phyloP scores from a whole-genome alignment of 805 yeast species.

The Starmerella floricola region DNA sequence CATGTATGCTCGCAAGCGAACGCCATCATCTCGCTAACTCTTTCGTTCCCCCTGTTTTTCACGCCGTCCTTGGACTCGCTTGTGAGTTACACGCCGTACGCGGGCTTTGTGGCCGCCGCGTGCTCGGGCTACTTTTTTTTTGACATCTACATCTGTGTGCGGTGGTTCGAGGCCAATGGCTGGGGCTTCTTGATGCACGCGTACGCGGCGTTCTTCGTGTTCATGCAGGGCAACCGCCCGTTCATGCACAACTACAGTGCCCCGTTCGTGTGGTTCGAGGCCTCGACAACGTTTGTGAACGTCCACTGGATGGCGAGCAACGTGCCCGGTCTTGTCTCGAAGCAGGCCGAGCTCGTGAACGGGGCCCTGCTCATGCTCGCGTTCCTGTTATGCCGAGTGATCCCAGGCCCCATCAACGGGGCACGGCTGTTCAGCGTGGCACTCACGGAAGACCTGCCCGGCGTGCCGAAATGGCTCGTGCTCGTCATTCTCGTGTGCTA shows the following conservation, averaged over 20 bases:
- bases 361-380: conserved; percentile 57
- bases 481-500: conserved; percentile 44
- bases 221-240: conserved; percentile 51
- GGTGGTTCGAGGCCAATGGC: conserved; percentile 58
- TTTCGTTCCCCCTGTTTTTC: conserved; percentile 53
- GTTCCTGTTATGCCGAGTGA: conserved; percentile 65
- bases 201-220: conserved; percentile 64
- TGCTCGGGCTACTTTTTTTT: conserved; percentile 82
- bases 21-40: conserved; percentile 47
- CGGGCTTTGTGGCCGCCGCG: conserved; percentile 57
- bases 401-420: conserved; percentile 81
- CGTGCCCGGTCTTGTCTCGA: conserved; percentile 57
- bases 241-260: conserved; percentile 74
- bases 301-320: conserved; percentile 81
- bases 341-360: conserved; percentile 44
- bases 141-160: conserved; percentile 65
- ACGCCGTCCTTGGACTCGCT: conserved; percentile 48
- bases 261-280: conserved; percentile 70
- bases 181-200: conserved; percentile 75
- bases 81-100: conserved; percentile 59
- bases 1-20: conserved; percentile 84
- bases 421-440: conserved; percentile 30
- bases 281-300: conserved; percentile 90
- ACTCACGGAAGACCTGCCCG: conserved; percentile 20
- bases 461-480: conserved; percentile 40